Percentiles rank a stretch among this genome's conserved stretches.
Evolutionary conservation across 2,329 filamentous ascomycete genomes (phyloP).

Genomic region (Blastomyces gilchristii): DNA sequence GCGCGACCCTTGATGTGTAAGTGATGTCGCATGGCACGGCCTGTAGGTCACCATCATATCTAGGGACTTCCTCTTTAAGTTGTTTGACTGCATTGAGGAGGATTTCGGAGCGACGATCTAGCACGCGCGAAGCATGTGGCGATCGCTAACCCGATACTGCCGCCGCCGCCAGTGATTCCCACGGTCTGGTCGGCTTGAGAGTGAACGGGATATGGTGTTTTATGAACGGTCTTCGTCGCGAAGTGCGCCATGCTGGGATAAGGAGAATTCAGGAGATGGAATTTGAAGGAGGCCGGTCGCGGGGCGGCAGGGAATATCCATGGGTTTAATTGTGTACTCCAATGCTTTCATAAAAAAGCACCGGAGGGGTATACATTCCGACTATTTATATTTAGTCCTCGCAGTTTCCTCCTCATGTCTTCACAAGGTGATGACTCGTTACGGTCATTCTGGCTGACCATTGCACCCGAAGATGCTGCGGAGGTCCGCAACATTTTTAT

Average conservation of each 20-base stretch:
- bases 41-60: background rate
- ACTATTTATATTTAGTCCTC: background rate
- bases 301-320: background rate
- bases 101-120: background rate
- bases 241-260: background rate
- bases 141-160: slow-evolving; percentile 1
- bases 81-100: background rate
- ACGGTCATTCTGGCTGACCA: background rate
- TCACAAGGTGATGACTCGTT: background rate
- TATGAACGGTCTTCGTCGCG: background rate
- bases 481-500: background rate
- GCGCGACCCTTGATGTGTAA: background rate
- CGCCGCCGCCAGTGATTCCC: slow-evolving; percentile 2
- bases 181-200: slow-evolving; percentile 1
- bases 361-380: background rate
- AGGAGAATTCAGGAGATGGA: background rate
- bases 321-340: background rate
- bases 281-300: background rate
- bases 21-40: background rate
- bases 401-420: background rate
- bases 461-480: background rate
- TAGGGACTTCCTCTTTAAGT: background rate
- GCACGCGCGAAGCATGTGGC: background rate
- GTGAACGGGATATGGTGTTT: background rate
- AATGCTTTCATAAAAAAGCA: background rate